Evolutionary conservation across 257 asterid species (phyloP), one percentile per base, ranked within the genome.

Genomic region (Scutellaria minor): DNA sequence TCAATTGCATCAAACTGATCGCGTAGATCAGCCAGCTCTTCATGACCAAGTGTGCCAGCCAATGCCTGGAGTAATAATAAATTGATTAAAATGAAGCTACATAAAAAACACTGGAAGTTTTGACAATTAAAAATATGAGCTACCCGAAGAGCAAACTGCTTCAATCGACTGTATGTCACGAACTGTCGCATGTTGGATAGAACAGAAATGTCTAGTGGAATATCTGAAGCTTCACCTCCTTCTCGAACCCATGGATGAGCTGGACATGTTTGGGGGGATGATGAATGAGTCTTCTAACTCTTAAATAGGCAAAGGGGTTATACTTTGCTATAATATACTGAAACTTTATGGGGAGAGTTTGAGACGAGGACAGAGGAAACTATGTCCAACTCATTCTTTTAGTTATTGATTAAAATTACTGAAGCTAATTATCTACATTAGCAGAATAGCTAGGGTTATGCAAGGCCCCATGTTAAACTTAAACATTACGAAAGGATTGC

Each of bases 241-340:
- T 95, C 99, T 50, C 98, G 83, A 46, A 95, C 99, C 99, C 99
- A 95, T 31, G 92, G 88, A 79, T 95, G 99, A 42, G 99, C 99
- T 92, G 90, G 59, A 87, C 80, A 70, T 75, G 68, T 71, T 35
- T 5, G 44, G 66, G 68, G 68, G 62, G 50, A 58, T 80, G 18
- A 18, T 18, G 18, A 18, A 18, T 18, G 50, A 69, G 61, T 45
- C 24, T 70, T 35, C 46, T 0, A 70, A 68, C 55, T 24, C 40
- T 62, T 0, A 48, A 44, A 50, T 51, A 18, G 22, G 56, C 9
- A 47, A 54, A 18, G 14, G n/a, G 6, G 42, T 42, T 42, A 72
- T 31, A 68, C 41, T 18, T 68, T 12, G n/a, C 8, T 10, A 4
- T n/a, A 37, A 31, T 11, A 4, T 55, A 59, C 46, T 6, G 11